Base-by-base conservation (phyloP, 805 yeast genomes). In the Starmerella apis region DNA sequence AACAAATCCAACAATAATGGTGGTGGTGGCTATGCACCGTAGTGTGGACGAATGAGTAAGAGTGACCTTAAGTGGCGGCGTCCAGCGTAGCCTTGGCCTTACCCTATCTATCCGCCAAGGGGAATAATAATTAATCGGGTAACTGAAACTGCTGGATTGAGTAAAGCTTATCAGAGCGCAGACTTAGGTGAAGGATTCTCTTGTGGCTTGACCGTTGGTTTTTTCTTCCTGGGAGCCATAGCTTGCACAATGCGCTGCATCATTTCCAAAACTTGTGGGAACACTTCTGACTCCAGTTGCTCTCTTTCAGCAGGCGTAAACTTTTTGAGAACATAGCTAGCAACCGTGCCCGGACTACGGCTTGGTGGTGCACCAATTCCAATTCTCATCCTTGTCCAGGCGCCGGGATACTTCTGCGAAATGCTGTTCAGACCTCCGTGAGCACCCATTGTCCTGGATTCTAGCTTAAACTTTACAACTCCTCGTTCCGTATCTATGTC, bases 381-480 rank as follows among this genome's bases (percentile, higher is more conserved):
- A 8, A 87, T 70, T 16, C 82, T 77, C 13, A 87, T 61, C 46
- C 85, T 76, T n/a, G 77, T 71, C 60, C 80, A 85, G 5, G 50
- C 37, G 16, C 69, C 71, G 31, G 71, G 69, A n/a, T 51, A 24
- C 24, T 54, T 60, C 23, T 20, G 14, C 0, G 81, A 80, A 3
- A 88, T 73, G 36, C 82, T 76, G 53, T 74, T 73, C 24, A 88
- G 69, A 0, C 96, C 96, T 61, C 86, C 86, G 60, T 88, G 97
- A 0, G 95, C 96, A 41, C 92, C 70, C 14, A 79, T 72, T 38
- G 85, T 76, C 0, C 81, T 71, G 1, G 77, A 75, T 13, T 78
- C 80, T 16, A 67, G 69, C 43, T 90, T 70, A 52, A 82, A 62
- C 58, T 82, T 82, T 19, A 79, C 68, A 47, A 77, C 75, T 0